Conservation (phyloP, 108 stramenopile genomes). For the Schizochytrium sp. region DNA sequence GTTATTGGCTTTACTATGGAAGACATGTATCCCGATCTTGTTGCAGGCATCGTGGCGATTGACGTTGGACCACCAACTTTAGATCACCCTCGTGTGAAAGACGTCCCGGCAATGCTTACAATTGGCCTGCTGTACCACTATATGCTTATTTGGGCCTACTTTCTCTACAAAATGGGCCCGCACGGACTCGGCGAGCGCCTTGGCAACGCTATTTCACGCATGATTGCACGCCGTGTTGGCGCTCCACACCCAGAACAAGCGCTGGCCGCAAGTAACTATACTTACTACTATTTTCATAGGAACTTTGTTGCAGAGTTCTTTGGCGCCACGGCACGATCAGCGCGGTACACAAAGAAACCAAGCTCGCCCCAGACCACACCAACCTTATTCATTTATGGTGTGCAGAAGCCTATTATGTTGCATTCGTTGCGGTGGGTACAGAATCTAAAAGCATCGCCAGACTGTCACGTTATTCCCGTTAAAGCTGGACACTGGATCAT, state of each 20-base stretch:
- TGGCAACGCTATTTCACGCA: conserved; percentile 25
- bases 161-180: not conserved
- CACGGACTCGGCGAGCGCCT: not conserved
- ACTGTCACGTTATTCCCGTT: conserved; percentile 48
- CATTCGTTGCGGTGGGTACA: conserved; percentile 25
- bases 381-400: conserved; percentile 28
- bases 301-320: conserved; percentile 49
- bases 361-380: not conserved
- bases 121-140: conserved; percentile 32
- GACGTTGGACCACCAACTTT: conserved; percentile 40
- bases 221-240: not conserved
- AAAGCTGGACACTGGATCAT: conserved; percentile 30
- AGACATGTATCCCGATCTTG: conserved; percentile 20
- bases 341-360: not conserved
- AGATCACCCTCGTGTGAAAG: not conserved
- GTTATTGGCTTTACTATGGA: conserved; percentile 15
- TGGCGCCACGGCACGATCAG: not conserved
- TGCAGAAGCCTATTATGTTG: conserved; percentile 21
- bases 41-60: conserved; percentile 27
- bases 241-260: conserved; percentile 8
- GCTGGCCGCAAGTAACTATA: conserved; percentile 4
- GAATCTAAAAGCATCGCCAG: conserved; percentile 3
- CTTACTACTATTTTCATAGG: conserved; percentile 23
- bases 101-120: not conserved
- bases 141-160: conserved; percentile 29